Percentiles rank a stretch among this genome's conserved stretches.
These are phyloP conservation scores for Hypocrella siamensis DNA, from an alignment of 2,329 filamentous ascomycete genomes.

Conservation along the genomic window DNA sequence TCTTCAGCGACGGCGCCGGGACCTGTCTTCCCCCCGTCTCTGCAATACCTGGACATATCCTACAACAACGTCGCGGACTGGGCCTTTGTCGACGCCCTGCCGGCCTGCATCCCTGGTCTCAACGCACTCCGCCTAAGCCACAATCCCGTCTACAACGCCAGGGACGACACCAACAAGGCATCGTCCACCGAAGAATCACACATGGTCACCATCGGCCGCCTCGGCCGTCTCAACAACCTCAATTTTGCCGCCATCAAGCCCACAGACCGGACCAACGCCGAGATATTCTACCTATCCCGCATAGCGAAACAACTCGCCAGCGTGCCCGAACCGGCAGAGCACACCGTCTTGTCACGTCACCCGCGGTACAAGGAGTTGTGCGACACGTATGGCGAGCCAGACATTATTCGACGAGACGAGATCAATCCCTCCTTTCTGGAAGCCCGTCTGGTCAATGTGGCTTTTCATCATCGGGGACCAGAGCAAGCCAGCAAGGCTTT, in stretches of 20 bases:
- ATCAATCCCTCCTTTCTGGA: constrained; percentile 71
- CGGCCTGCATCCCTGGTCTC: constrained; percentile 55
- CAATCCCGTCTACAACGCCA: constrained; percentile 65
- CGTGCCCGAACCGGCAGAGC: constrained; percentile 35
- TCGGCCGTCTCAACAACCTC: constrained; percentile 50
- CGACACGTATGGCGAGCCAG: constrained; percentile 56
- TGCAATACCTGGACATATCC: constrained; percentile 58
- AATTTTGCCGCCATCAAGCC: constrained; percentile 59
- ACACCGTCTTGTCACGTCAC: constrained; percentile 44
- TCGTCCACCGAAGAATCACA: constrained; percentile 62
- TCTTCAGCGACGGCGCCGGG: constrained; percentile 9
- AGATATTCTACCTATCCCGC: constrained; percentile 81
- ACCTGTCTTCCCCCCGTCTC: constrained; percentile 33
- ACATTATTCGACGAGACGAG: constrained; percentile 37
- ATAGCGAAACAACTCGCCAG: constrained; percentile 61
- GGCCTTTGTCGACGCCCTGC: constrained; percentile 57
- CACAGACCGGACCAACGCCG: constrained; percentile 71
- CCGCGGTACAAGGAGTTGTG: constrained; percentile 62
- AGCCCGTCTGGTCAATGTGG: constrained; percentile 56
- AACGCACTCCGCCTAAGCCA: constrained; percentile 63
- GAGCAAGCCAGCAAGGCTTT: constrained; percentile 14
- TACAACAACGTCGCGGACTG: constrained; percentile 56
- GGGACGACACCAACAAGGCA: constrained; percentile 23
- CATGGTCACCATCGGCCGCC: constrained; percentile 71
- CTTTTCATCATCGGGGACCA: constrained; percentile 23